Conservation (phyloP, 768 basidiomycete genomes). For the Amanita jacksonii region DNA sequence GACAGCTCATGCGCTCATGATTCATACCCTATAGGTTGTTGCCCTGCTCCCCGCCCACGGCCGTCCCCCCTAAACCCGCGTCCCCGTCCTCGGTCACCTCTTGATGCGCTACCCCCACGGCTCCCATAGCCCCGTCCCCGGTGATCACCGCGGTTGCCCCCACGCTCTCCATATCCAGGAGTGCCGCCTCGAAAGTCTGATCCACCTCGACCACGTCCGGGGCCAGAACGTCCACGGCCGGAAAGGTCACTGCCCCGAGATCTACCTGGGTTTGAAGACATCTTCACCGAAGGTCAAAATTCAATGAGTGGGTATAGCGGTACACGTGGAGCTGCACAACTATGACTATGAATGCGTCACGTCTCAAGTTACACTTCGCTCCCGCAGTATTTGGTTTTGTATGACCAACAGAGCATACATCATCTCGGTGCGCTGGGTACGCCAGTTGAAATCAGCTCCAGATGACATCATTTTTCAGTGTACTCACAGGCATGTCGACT, state of each 20-base stretch:
- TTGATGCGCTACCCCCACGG: conserved; percentile 11
- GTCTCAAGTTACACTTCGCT: conserved; percentile 11
- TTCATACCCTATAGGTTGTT: conserved; percentile 23
- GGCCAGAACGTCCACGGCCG: conserved; percentile 25
- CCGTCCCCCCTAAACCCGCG: conserved; percentile 15
- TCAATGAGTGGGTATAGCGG: too few relatives aligned
- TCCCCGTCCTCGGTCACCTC: conserved; percentile 11
- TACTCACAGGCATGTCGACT: conserved; percentile 43
- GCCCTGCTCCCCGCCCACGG: conserved; percentile 20
- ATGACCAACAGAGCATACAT: conserved; percentile 52
- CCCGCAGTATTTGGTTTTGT: conserved; percentile 50
- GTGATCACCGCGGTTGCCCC: not conserved
- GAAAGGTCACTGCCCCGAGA: not conserved
- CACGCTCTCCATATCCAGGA: conserved; percentile 6
- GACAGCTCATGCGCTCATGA: conserved; percentile 19
- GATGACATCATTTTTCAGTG: not conserved
- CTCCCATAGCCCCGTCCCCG: conserved; percentile 22
- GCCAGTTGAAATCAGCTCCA: not conserved
- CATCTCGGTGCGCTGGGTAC: conserved; percentile 45
- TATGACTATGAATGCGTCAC: not conserved
- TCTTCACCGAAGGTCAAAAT: not conserved
- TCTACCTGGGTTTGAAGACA: too few relatives aligned
- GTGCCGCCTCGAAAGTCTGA: conserved; percentile 10
- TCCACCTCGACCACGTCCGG: conserved; percentile 21
- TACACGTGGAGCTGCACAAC: too few relatives aligned